Evolutionary conservation across 345 rosid species (phyloP).

Genomic region (Erodium maritimum): DNA sequence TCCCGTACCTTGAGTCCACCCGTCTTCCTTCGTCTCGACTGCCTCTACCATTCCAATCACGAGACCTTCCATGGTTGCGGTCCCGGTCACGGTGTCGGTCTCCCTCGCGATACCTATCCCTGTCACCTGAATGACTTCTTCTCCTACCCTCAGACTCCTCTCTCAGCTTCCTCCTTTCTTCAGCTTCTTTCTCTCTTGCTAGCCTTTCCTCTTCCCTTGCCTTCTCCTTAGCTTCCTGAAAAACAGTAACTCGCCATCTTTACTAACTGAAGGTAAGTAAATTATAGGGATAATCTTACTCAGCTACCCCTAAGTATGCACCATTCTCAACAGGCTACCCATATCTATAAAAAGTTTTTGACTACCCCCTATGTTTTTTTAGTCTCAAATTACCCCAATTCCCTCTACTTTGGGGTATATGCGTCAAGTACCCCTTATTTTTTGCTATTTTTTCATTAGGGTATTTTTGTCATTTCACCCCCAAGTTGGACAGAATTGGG

Average conservation of each 20-base stretch:
- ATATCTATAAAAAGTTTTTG: too few species aligned
- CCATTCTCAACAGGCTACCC: too few species aligned
- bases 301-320: too few species aligned
- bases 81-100: neutral
- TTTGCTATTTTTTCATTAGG: too few species aligned
- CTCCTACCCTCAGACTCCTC: slow-evolving; percentile 48
- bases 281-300: too few species aligned
- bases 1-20: slow-evolving; percentile 53
- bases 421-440: too few species aligned
- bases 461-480: too few species aligned
- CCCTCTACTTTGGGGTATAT: too few species aligned
- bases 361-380: too few species aligned
- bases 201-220: slow-evolving; percentile 72
- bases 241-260: slow-evolving; percentile 8
- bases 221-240: slow-evolving; percentile 74
- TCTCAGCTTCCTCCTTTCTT: slow-evolving; percentile 57
- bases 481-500: too few species aligned
- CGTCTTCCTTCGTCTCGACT: slow-evolving; percentile 44
- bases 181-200: slow-evolving; percentile 75
- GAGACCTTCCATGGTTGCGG: slow-evolving; percentile 32
- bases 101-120: slow-evolving; percentile 39
- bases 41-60: slow-evolving; percentile 45
- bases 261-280: neutral
- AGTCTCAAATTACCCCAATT: too few species aligned
- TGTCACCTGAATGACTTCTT: slow-evolving; percentile 62